Percentiles rank a stretch among this genome's conserved stretches.
Evolutionary conservation across 768 basidiomycete genomes (phyloP).

Genomic region (Amanita polypyramis): DNA sequence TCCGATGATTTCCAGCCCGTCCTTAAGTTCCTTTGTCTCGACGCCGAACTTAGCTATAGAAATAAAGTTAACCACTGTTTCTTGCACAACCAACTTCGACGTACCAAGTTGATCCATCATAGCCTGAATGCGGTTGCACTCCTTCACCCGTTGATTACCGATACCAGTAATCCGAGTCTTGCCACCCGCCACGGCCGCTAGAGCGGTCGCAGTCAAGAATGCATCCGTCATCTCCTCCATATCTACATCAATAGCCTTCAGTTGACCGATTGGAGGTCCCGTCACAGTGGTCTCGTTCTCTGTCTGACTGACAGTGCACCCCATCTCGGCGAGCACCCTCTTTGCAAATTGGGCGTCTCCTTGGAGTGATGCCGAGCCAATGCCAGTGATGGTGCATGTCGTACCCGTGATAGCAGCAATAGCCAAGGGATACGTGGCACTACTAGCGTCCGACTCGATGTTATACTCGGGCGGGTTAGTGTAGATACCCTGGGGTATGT

Average conservation of each 20-base stretch:
- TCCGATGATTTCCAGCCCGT: slow-evolving; percentile 87
- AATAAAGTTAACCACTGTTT: background rate
- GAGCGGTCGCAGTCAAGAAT: slow-evolving; percentile 88
- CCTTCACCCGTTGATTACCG: slow-evolving; percentile 97
- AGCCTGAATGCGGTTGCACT: slow-evolving; percentile 92
- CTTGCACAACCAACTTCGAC: slow-evolving; percentile 14
- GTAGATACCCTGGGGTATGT: slow-evolving; percentile 76
- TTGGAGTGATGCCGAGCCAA: slow-evolving; percentile 84
- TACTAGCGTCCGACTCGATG: slow-evolving; percentile 93
- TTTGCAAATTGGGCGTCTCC: slow-evolving; percentile 97
- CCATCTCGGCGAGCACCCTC: slow-evolving; percentile 90
- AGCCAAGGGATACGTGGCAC: slow-evolving; percentile 94
- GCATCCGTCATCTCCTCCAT: slow-evolving; percentile 99
- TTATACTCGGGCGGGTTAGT: slow-evolving; percentile 69
- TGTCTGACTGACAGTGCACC: slow-evolving; percentile 85
- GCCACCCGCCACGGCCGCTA: slow-evolving; percentile 73
- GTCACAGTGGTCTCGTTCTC: slow-evolving; percentile 82
- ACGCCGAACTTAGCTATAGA: slow-evolving; percentile 85
- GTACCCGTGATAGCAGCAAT: slow-evolving; percentile 98
- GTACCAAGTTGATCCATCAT: slow-evolving; percentile 93
- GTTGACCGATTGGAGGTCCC: slow-evolving; percentile 73
- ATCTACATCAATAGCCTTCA: slow-evolving; percentile 83
- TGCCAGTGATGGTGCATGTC: slow-evolving; percentile 86
- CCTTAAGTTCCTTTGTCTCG: slow-evolving; percentile 82
- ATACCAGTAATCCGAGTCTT: slow-evolving; percentile 86